Evolutionary conservation across 192 early-diverging fungal genomes (phyloP).

Genomic region (Coemansia sp.): DNA sequence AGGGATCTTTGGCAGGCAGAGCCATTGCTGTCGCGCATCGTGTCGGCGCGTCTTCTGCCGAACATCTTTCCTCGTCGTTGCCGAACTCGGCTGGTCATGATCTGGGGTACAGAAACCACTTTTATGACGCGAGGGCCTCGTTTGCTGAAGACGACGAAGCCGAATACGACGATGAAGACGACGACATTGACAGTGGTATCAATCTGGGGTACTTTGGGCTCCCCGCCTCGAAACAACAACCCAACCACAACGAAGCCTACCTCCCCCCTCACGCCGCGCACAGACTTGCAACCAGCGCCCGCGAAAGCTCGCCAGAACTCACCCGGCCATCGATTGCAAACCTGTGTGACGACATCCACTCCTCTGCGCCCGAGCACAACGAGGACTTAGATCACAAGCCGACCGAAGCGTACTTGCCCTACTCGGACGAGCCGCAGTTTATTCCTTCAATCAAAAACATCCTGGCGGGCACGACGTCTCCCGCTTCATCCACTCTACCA

Average conservation of each 20-base stretch:
- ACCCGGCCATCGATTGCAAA: slow-evolving; percentile 10
- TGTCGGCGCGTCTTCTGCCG: not conserved
- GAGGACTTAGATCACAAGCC: not conserved
- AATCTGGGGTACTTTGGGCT: not conserved
- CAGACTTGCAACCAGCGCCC: not conserved
- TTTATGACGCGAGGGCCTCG: not conserved
- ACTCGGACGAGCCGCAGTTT: slow-evolving; percentile 5
- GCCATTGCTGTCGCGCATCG: not conserved
- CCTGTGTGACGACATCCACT: not conserved
- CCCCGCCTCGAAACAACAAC: not conserved
- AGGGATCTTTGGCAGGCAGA: not conserved
- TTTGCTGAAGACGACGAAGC: slow-evolving; percentile 13
- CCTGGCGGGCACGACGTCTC: slow-evolving; percentile 15
- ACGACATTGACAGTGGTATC: not conserved
- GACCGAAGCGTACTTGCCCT: not conserved
- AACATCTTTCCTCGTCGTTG: not conserved
- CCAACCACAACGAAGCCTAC: not conserved
- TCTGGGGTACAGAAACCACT: slow-evolving; percentile 7
- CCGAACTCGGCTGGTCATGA: slow-evolving; percentile 5
- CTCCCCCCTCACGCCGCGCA: too few relatives aligned
- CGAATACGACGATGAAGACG: slow-evolving; percentile 11
- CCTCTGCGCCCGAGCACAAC: not conserved
- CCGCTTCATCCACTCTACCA: slow-evolving; percentile 15
- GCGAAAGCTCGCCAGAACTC: slow-evolving; percentile 5
- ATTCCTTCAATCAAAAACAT: slow-evolving; percentile 35